Evolutionary conservation across 179 eudicot species (phyloP), one percentile per base, ranked within the genome.

Genomic region (Heliamphora pulchella): DNA sequence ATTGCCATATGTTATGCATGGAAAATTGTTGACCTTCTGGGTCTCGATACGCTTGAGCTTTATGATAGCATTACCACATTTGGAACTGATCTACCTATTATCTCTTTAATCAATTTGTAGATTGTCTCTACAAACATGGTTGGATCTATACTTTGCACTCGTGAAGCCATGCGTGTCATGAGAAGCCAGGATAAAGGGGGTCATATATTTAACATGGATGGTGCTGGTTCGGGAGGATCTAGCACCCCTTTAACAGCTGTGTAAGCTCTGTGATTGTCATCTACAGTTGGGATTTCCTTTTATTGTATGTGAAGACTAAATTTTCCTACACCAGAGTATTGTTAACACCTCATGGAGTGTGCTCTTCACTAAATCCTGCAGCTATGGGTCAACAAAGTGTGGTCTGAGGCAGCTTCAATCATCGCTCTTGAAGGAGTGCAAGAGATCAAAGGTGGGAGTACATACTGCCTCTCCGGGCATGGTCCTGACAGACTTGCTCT

Each of bases 381-480:
- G 99, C 63, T 96, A 96, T 83, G 99, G 99, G 31, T 96, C 99
- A 58, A 94, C 98, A 75, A 94, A 94, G 84, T 96, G 99, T 79
- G 98, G 99, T 78, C 87, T 96, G 46, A 86, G 98, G 81, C 98
- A 96, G 85, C 92, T 94, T 85, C 97, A 94, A 64, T 80, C 96
- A 78, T 96, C 98, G 0, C 90, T 96, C 65, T 86, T 96, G 72
- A 96, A 90, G 83, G 99, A 96, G 78, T 80, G 89, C 79, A 90
- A 80, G 83, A 87, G 86, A 81, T 87, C 90, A 15, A 94, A 89
- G 73, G 90, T 92, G 31, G 98, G 99, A 71, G 91, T 96, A 65
- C 98, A 96, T 84, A 94, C 98, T 11, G 99, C 99, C 63, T 96
- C 99, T 50, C 99, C 99, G 14, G 99, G 99, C 86, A 96, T 96